phyloP scores from a whole-genome alignment of 176 grass and related monocot genomes.

The Oryza australiensis region DNA sequence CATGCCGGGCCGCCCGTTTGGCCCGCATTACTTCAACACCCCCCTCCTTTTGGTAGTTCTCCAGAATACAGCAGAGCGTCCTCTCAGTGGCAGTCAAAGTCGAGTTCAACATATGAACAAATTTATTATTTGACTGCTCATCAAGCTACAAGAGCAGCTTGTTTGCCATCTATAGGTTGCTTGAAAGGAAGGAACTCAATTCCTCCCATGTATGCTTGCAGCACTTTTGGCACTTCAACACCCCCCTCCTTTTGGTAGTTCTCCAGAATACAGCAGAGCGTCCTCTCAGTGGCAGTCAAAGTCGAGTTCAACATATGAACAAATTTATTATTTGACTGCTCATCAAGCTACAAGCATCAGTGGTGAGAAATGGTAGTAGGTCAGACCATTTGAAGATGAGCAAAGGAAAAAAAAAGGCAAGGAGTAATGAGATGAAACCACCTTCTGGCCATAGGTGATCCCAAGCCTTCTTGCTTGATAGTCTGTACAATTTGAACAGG shows the following conservation, averaged over 20 bases:
- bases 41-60: slow-evolving; percentile 71
- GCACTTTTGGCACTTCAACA: slow-evolving; percentile 69
- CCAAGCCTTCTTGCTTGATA: slow-evolving; percentile 82
- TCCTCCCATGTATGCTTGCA: slow-evolving; percentile 68
- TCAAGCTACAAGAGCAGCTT: slow-evolving; percentile 65
- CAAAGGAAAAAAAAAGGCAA: too few relatives aligned
- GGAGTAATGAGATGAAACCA: slow-evolving; percentile 31
- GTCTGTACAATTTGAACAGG: slow-evolving; percentile 96
- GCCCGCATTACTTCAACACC: slow-evolving; percentile 81
- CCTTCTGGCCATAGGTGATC: slow-evolving; percentile 83
- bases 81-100: slow-evolving; percentile 92
- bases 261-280: slow-evolving; percentile 81
- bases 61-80: slow-evolving; percentile 79
- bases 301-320: slow-evolving; percentile 94
- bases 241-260: slow-evolving; percentile 72
- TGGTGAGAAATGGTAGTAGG: too few relatives aligned
- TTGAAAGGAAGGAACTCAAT: slow-evolving; percentile 76
- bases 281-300: slow-evolving; percentile 88
- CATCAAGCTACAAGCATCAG: slow-evolving; percentile 79
- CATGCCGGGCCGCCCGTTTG: too few relatives aligned
- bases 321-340: slow-evolving; percentile 80
- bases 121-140: slow-evolving; percentile 77
- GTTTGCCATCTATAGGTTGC: slow-evolving; percentile 44
- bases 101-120: slow-evolving; percentile 89
- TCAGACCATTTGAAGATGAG: too few relatives aligned